phyloP scores from a whole-genome alignment of 345 rosid species.

The Eucalyptus polyanthemos region DNA sequence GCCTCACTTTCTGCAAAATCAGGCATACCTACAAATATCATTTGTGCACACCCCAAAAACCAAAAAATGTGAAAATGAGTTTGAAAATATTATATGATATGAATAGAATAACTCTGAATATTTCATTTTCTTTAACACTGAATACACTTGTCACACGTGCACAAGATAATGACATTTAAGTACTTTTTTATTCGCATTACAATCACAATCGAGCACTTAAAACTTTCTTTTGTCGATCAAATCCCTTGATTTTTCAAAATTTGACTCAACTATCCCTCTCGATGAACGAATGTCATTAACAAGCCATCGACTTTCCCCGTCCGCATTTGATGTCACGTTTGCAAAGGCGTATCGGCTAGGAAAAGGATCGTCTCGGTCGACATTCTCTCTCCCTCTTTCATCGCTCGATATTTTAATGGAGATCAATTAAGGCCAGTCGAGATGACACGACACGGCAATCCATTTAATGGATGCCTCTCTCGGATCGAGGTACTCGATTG shows the following conservation, averaged over 20 bases:
- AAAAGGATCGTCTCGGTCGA: background rate
- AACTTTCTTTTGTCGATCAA: background rate
- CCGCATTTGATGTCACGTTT: background rate
- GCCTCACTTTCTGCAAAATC: background rate
- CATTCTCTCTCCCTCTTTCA: background rate
- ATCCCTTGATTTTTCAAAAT: background rate
- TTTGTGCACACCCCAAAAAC: background rate
- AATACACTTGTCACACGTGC: accelerated
- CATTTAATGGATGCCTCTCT: background rate
- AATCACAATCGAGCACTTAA: background rate
- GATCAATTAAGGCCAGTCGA: too few species aligned
- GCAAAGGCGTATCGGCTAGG: background rate
- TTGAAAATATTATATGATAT: accelerated
- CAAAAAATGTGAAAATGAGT: background rate
- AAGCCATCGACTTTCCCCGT: background rate
- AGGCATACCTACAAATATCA: background rate
- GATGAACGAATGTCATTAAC: background rate
- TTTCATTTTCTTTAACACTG: background rate
- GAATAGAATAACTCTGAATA: background rate
- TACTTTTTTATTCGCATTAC: background rate
- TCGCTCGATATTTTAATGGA: background rate
- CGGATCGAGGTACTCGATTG: background rate
- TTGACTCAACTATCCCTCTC: background rate
- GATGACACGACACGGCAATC: background rate
- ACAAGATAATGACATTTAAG: accelerated